A percentile compares a stretch with the other conserved stretches of the same genome.
Conservation (phyloP, 2,329 filamentous ascomycete genomes). For the Beauveria brongniartii region DNA sequence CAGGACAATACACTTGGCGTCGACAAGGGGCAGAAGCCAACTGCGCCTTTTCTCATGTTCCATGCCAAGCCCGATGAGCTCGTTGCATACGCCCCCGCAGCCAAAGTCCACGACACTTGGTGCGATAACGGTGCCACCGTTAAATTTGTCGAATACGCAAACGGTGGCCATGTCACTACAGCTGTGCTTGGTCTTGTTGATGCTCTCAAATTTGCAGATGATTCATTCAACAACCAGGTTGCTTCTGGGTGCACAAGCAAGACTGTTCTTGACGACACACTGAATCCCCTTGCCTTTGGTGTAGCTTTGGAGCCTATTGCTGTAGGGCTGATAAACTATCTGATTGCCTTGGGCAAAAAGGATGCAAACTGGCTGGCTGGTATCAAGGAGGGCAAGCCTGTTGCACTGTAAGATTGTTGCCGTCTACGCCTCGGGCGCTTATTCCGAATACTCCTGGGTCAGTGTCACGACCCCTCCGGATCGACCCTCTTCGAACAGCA, state of each 20-base stretch:
- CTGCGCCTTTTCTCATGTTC: conserved; percentile 6
- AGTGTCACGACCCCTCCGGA: no score
- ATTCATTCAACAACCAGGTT: conserved; percentile 1
- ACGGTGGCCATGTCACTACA: conserved; percentile 6
- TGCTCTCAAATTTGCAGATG: neutral
- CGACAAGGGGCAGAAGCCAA: neutral
- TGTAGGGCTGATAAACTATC: neutral
- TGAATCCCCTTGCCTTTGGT: conserved; percentile 7
- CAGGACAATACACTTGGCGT: conserved; percentile 2
- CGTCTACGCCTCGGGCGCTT: no score
- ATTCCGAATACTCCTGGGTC: no score
- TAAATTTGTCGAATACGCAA: neutral
- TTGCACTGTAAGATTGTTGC: no score
- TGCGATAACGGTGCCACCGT: conserved; percentile 3
- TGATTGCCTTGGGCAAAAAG: neutral
- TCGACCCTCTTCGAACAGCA: no score
- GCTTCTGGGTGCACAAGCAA: conserved; percentile 1
- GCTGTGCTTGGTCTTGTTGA: conserved; percentile 2
- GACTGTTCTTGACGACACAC: neutral
- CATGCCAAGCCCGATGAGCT: conserved; percentile 9
- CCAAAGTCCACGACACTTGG: neutral
- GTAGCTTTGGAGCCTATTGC: conserved; percentile 6
- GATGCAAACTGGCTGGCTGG: conserved; percentile 1
- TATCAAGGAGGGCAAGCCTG: neutral
- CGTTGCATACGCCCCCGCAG: neutral